Evolutionary conservation across 495 filamentous ascomycete species (phyloP), one percentile per base, ranked within the genome.

Genomic region (Lophiotrema nucula): DNA sequence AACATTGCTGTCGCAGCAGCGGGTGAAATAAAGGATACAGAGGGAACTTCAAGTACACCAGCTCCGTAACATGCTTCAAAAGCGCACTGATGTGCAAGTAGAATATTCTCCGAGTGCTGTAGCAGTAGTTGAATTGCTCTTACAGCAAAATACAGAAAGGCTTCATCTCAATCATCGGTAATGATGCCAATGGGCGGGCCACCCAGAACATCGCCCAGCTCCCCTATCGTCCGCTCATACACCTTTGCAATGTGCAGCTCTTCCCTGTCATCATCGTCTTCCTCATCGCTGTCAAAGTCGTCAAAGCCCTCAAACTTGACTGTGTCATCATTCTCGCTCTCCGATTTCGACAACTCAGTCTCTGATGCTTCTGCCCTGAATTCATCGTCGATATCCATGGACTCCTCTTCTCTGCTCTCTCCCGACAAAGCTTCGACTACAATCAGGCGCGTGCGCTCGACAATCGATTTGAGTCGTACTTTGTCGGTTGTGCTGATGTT

Each of bases 401-500:
- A 72, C 12, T 71, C 70, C 16, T 62, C 59, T 11, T 60, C 62
- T 10, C 54, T 54, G 22, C 47, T 19, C n/a, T 63, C 72, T 48
- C 70, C 76, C 10, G 10, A 10, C 77, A 88, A 80, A 28, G 79
- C 73, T 50, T 89, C 81, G 19, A 88, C 79, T 25, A 90, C 80
- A 18, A 81, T 61, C 23, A 92, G 76, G 27, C 88, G 73, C 15
- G 84, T 84, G 48, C 80, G 76, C 69, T 91, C 86, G 1, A 88
- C 87, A 21, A 92, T 67, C 62, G 87, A 85, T 69, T 85, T 88
- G 49, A 90, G 85, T 35, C 91, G 79, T 16, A 96, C 88, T 76
- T 89, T 93, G 67, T 95, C 88, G 0, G 87, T 90, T 51, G 80
- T 74, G 46, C 72, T 77, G 0, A 74, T 18, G 2, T 66, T 67